These are phyloP conservation scores for Penstemon newberryi DNA, from an alignment of 257 asterid genomes.

Conservation along the genomic window DNA sequence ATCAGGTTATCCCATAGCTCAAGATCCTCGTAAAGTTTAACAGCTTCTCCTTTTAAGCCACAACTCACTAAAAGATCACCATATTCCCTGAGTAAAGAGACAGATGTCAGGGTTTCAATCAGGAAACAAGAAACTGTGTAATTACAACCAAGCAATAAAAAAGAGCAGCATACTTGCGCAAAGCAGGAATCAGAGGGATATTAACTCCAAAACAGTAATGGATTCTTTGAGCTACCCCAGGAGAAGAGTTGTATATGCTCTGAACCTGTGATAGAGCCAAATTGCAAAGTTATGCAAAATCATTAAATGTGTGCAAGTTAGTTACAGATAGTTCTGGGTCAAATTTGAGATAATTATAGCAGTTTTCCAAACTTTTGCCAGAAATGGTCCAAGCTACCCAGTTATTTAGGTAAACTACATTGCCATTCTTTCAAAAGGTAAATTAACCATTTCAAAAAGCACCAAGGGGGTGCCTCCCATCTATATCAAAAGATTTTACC, in stretches of 20 bases:
- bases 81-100: slow-evolving; percentile 58
- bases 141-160: slow-evolving; percentile 15
- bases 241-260: slow-evolving; percentile 48
- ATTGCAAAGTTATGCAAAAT: background rate
- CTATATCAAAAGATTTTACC: no score
- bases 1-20: slow-evolving; percentile 98
- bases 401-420: no score
- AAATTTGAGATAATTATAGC: background rate
- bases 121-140: slow-evolving; percentile 15
- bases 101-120: background rate
- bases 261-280: slow-evolving; percentile 51
- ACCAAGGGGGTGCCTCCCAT: no score
- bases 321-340: background rate
- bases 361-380: background rate
- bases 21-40: slow-evolving; percentile 78
- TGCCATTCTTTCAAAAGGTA: no score
- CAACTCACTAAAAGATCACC: slow-evolving; percentile 88
- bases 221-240: slow-evolving; percentile 64
- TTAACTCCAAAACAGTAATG: slow-evolving; percentile 65
- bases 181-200: slow-evolving; percentile 69
- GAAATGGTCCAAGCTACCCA: background rate
- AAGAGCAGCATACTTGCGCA: slow-evolving; percentile 60
- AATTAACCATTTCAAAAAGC: no score
- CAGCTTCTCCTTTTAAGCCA: slow-evolving; percentile 90
- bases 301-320: background rate